phyloP scores from a whole-genome alignment of 2,329 filamentous ascomycete genomes.

The Metarhizium brunneum region DNA sequence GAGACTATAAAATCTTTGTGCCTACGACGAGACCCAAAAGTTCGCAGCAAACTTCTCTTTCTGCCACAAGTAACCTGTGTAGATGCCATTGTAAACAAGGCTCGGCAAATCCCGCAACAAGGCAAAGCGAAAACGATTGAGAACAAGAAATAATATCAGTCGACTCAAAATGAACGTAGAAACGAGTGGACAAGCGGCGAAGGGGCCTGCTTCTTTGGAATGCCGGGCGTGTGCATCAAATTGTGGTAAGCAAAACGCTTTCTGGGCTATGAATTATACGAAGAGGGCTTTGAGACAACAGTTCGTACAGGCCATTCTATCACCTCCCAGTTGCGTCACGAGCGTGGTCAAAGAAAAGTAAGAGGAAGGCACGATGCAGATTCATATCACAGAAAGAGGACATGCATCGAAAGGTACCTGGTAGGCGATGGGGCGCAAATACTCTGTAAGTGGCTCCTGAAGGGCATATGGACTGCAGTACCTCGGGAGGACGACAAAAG shows the following conservation, averaged over 20 bases:
- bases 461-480: neutral
- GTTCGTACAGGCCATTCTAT: conserved; percentile 3
- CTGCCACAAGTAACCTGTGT: conserved; percentile 19
- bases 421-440: neutral
- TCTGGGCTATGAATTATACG: neutral
- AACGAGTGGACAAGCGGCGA: conserved; percentile 6
- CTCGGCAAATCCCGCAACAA: conserved; percentile 1
- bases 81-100: conserved; percentile 15
- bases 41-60: conserved; percentile 19
- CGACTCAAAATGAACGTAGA: neutral
- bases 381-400: conserved; percentile 4
- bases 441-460: neutral
- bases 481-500: neutral
- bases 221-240: neutral
- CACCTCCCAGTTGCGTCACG: conserved; percentile 5
- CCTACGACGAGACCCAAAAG: conserved; percentile 17
- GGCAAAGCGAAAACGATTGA: conserved; percentile 2
- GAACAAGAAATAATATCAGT: conserved; percentile 1
- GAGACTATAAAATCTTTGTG: conserved; percentile 12
- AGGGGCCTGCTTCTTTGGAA: conserved; percentile 2
- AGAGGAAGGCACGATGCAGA: conserved; percentile 3
- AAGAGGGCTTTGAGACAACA: neutral
- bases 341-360: conserved; percentile 5
- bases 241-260: neutral
- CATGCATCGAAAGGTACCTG: neutral